phyloP scores from a whole-genome alignment of 495 filamentous ascomycete species.

The Penicillium nucicola region DNA sequence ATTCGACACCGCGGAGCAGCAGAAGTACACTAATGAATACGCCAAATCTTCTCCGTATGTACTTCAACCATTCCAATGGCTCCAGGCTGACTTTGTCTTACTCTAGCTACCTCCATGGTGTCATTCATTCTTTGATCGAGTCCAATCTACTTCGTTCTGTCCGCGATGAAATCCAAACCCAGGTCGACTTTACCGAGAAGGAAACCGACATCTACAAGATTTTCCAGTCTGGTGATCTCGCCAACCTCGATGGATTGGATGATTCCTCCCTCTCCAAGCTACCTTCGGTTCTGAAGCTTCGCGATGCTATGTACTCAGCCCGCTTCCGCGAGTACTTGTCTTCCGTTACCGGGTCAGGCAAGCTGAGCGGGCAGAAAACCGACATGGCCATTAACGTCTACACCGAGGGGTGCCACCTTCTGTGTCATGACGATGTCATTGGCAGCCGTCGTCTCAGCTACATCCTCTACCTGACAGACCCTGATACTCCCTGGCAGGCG shows the following conservation, averaged over 20 bases:
- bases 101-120: slow-evolving; percentile 77
- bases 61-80: slow-evolving; percentile 1
- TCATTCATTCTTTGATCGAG: slow-evolving; percentile 77
- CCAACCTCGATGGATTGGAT: slow-evolving; percentile 92
- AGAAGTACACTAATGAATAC: slow-evolving; percentile 68
- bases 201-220: slow-evolving; percentile 99
- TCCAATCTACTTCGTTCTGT: slow-evolving; percentile 79
- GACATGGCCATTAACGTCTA: slow-evolving; percentile 99
- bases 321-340: slow-evolving; percentile 87
- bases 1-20: slow-evolving; percentile 64
- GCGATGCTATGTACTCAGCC: slow-evolving; percentile 89
- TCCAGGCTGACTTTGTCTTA: slow-evolving; percentile 5
- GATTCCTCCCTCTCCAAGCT: slow-evolving; percentile 75
- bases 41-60: slow-evolving; percentile 66
- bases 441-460: slow-evolving; percentile 90
- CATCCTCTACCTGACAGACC: slow-evolving; percentile 94
- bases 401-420: slow-evolving; percentile 88
- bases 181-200: slow-evolving; percentile 94
- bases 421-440: slow-evolving; percentile 99
- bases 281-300: slow-evolving; percentile 79
- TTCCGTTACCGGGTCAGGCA: slow-evolving; percentile 76
- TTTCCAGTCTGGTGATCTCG: slow-evolving; percentile 95
- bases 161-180: slow-evolving; percentile 80
- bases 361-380: slow-evolving; percentile 88
- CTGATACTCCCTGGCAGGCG: slow-evolving; percentile 83